phyloP scores from a whole-genome alignment of 768 basidiomycete genomes.

The Tricholoma sp. region DNA sequence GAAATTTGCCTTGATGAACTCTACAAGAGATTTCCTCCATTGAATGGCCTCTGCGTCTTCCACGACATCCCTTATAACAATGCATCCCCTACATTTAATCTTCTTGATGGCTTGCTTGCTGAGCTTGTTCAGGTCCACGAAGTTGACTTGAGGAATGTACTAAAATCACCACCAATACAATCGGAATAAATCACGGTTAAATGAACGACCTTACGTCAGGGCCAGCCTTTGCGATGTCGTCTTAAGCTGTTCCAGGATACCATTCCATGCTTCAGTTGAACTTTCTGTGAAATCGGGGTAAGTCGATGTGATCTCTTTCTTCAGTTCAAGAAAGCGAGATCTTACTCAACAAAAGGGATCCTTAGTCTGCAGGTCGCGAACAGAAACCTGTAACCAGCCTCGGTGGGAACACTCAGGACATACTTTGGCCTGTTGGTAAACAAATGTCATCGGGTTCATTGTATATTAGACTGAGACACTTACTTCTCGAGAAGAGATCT shows the following conservation, averaged over 20 bases:
- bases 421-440: slow-evolving; percentile 46
- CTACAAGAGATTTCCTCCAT: slow-evolving; percentile 54
- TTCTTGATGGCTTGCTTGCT: slow-evolving; percentile 38
- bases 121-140: slow-evolving; percentile 46
- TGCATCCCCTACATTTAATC: slow-evolving; percentile 51
- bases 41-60: slow-evolving; percentile 45
- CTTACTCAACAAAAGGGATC: slow-evolving; percentile 76
- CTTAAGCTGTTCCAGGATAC: slow-evolving; percentile 49
- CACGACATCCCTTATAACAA: slow-evolving; percentile 60
- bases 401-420: slow-evolving; percentile 16
- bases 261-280: slow-evolving; percentile 51
- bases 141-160: slow-evolving; percentile 61
- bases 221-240: slow-evolving; percentile 41
- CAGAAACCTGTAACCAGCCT: slow-evolving; percentile 45
- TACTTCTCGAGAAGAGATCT: slow-evolving; percentile 77
- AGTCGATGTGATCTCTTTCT: slow-evolving; percentile 47
- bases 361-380: slow-evolving; percentile 70
- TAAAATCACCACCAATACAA: slow-evolving; percentile 16
- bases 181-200: neutral
- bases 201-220: slow-evolving; percentile 36
- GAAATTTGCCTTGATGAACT: slow-evolving; percentile 55
- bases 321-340: slow-evolving; percentile 40
- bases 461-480: slow-evolving; percentile 22
- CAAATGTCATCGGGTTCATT: slow-evolving; percentile 31
- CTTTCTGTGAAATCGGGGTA: slow-evolving; percentile 48